Evolutionary conservation across 176 grass and related monocot genomes (phyloP), one percentile per base, ranked within the genome.

Genomic region (Triticum monococcum): DNA sequence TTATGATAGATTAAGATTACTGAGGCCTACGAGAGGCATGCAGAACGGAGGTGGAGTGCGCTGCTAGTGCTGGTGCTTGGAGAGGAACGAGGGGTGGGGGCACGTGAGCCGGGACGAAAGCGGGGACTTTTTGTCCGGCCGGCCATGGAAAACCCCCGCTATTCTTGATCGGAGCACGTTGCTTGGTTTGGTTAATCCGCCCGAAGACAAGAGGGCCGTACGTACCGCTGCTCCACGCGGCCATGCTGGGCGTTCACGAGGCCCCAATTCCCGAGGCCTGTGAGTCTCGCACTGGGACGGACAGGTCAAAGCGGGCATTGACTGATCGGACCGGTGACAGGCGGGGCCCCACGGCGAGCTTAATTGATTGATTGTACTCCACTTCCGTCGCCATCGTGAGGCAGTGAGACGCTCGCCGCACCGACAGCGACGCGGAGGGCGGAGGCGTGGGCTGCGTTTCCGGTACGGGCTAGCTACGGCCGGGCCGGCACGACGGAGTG

Each of bases 271-370:
- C 79, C 40, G 33, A 78, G 57, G 71, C 24, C 5, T 6, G 33
- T 6, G 4, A 33, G 5, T 35, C 5, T 6, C 5, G 33, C 50
- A 72, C 79, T 77, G 50, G 23, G 66, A 85, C 77, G 30, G 65
- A 80, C 77, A 46, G 77, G 68, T 85, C 72, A 90, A 78, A 90
- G 70, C 30, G 12, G 11, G 71, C 20, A 23, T 86, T 50, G 88
- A 89, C 83, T 56, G 88, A 69, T 82, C 56, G 72, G 50, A 18
- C 68, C 9, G 20, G 26, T 12, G 41, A 35, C 79, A 66, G 6
- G 28, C 3, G 64, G 16, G 38, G 0, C 26, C 26, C 79, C 11
- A 0, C 2, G 10, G 16, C 4, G 16, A 18, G 50, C 50, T 17
- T 52, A 52, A 54, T 54, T 54, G 50, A 54, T 54, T 54, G 50